phyloP scores from a whole-genome alignment of 805 yeast genomes.

The Candida insectorum region DNA sequence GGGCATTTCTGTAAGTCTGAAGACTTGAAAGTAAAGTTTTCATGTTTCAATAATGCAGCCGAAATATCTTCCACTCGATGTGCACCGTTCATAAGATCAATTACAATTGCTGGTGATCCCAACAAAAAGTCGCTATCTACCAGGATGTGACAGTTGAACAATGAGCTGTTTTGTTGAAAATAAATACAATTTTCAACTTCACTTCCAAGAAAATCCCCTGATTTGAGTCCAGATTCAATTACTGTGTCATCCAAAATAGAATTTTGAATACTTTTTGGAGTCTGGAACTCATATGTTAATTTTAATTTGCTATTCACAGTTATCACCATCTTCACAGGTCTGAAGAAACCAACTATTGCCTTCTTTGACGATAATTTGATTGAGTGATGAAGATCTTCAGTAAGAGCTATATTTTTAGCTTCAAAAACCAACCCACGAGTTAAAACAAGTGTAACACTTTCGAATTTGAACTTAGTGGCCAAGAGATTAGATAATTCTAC shows the following conservation, averaged over 20 bases:
- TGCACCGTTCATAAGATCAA: conserved; percentile 5
- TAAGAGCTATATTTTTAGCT: conserved; percentile 1
- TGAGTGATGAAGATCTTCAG: background rate
- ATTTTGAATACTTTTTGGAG: conserved; percentile 2
- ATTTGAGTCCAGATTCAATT: conserved; percentile 1
- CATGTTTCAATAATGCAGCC: background rate
- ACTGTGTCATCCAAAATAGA: conserved; percentile 11
- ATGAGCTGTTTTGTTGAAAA: conserved; percentile 2
- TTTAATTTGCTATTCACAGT: conserved; percentile 16
- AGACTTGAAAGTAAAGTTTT: background rate
- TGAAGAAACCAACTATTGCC: conserved; percentile 20
- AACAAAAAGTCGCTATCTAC: conserved; percentile 3
- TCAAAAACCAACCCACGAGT: conserved; percentile 10
- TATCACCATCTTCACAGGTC: conserved; percentile 15
- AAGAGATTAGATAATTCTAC: conserved; percentile 29
- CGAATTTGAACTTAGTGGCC: conserved; percentile 20
- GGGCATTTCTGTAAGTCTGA: background rate
- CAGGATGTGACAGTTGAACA: conserved; percentile 1
- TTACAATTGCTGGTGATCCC: conserved; percentile 7
- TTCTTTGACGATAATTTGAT: conserved; percentile 10
- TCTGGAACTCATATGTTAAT: conserved; percentile 14
- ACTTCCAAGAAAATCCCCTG: conserved; percentile 1
- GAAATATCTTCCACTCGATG: background rate
- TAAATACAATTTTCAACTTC: conserved; percentile 1
- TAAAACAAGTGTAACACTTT: conserved; percentile 19